phyloP scores from a whole-genome alignment of 2,329 filamentous ascomycete genomes.

The Tolypocladium ophioglossoides region DNA sequence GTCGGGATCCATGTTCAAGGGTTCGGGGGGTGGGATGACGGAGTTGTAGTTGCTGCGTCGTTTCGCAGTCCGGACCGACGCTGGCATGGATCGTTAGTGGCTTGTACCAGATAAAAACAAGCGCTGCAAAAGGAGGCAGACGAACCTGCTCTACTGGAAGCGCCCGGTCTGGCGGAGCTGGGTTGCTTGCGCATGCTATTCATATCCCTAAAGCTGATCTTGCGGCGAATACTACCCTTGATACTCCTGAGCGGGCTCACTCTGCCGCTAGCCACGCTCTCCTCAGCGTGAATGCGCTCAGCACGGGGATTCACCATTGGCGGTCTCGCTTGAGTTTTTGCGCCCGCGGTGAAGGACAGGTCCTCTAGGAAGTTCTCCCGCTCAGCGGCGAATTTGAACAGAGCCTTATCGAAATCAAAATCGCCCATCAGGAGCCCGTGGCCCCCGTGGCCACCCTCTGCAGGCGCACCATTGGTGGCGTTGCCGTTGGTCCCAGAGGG shows the following conservation, averaged over 20 bases:
- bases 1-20: slow-evolving; percentile 75
- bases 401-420: slow-evolving; percentile 86
- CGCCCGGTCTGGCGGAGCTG: slow-evolving; percentile 63
- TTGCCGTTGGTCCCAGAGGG: slow-evolving; percentile 14
- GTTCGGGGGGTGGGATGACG: slow-evolving; percentile 88
- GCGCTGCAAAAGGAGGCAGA: slow-evolving; percentile 6
- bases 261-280: slow-evolving; percentile 41
- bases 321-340: slow-evolving; percentile 58
- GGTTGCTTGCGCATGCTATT: slow-evolving; percentile 87
- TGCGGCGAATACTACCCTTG: slow-evolving; percentile 80
- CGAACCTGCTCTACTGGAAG: slow-evolving; percentile 30
- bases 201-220: slow-evolving; percentile 91
- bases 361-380: slow-evolving; percentile 90
- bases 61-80: slow-evolving; percentile 66
- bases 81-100: slow-evolving; percentile 32
- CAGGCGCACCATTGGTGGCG: slow-evolving; percentile 16
- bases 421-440: slow-evolving; percentile 37
- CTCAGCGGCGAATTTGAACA: slow-evolving; percentile 92
- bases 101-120: slow-evolving; percentile 4
- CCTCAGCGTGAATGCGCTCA: slow-evolving; percentile 71
- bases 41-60: slow-evolving; percentile 96
- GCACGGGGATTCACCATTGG: slow-evolving; percentile 70
- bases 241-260: slow-evolving; percentile 48
- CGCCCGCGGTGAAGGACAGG: slow-evolving; percentile 77
- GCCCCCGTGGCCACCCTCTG: slow-evolving; percentile 2